Evolutionary conservation across 805 yeast genomes (phyloP), one percentile per base, ranked within the genome.

Genomic region (Ascoidea rubescens): DNA sequence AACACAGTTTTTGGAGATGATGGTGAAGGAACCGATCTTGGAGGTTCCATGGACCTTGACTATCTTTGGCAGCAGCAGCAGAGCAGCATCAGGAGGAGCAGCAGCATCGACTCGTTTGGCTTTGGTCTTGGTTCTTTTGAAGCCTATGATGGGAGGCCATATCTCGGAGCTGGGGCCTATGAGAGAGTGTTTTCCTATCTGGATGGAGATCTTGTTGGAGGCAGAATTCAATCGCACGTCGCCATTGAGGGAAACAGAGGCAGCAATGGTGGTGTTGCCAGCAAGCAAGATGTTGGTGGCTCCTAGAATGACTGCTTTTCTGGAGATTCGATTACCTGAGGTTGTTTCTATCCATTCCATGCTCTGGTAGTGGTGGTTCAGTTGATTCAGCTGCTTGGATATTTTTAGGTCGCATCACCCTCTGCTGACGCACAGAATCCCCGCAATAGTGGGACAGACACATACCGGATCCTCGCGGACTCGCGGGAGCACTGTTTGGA

Each of bases 311-410:
- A 52, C 46, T 14, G 77, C 72, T 1, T 59, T 55, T 49, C 61
- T 62, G 44, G 74, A 68, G 21, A 77, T 71, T 45, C 77, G 61
- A 56, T 73, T 75, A 2, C 77, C 77, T 6, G 72, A 67, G 10
- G 67, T 54, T 1, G 80, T 75, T 54, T 73, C 78, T 4, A 72
- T 60, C 73, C 72, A 74, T n/a, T 53, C 52, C 50, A 49, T 37
- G 14, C 14, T 37, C 28, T 21, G 28, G 28, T 21, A 3, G 28
- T 37, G 43, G 14, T 37, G 8, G 14, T 37, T 37, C 43, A 37
- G 8, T 37, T 21, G 28, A 21, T 21, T 21, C 28, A 21, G 28
- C 28, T 21, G 28, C 28, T 21, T 21, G 28, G 28, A 21, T 21
- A 21, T 21, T 21, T 21, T 21, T 21, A 21, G 28, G 28, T 21